Evolutionary conservation across 225 moss, liverwort and hornwort genomes (phyloP).

Genomic region (Sphagnum contortum): DNA sequence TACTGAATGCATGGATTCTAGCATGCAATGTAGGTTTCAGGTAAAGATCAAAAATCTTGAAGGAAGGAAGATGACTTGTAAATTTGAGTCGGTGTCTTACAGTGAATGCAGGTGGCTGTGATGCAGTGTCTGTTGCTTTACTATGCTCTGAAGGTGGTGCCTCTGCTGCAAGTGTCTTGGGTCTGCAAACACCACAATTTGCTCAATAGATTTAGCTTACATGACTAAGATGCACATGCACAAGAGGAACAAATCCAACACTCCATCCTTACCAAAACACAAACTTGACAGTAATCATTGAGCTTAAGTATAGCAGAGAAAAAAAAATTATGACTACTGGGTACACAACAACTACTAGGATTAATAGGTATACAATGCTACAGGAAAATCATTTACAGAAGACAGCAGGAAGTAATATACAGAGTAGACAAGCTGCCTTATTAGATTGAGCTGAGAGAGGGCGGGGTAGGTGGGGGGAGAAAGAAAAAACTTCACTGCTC

Average conservation of each 20-base stretch:
- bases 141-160: slow-evolving; percentile 35
- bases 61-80: neutral
- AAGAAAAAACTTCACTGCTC: slow-evolving; percentile 48
- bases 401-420: neutral
- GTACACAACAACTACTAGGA: neutral
- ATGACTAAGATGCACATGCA: no score
- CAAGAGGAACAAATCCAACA: neutral
- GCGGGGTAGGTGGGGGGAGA: neutral
- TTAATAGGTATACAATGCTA: no score
- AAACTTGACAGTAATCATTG: neutral
- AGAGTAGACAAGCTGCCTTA: neutral
- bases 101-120: slow-evolving; percentile 28
- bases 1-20: no score
- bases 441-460: no score
- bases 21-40: no score
- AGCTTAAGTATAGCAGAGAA: neutral
- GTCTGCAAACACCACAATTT: slow-evolving; percentile 27
- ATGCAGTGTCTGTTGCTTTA: slow-evolving; percentile 32
- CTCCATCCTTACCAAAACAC: neutral
- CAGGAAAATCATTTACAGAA: neutral
- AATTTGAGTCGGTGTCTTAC: slow-evolving; percentile 31
- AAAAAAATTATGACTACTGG: neutral
- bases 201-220: no score
- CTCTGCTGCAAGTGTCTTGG: slow-evolving; percentile 45
- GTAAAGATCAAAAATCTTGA: neutral